A percentile compares a stretch with the other conserved stretches of the same genome.
phyloP scores from a whole-genome alignment of 129 eudicot genomes.

The Lactuca sativa region DNA sequence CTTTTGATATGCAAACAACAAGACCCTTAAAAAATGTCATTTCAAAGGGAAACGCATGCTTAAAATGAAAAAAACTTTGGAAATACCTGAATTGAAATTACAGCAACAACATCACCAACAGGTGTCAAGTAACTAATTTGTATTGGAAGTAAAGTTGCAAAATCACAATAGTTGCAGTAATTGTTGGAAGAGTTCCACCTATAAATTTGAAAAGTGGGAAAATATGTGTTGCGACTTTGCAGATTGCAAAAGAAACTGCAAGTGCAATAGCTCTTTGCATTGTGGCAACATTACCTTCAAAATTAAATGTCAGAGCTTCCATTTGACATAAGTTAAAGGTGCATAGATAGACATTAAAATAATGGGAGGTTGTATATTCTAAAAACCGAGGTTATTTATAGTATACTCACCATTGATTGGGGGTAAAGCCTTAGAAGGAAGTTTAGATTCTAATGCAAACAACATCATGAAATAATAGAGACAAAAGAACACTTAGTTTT shows the following conservation, averaged over 20 bases:
- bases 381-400: not conserved
- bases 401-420: conserved; percentile 38
- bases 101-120: conserved; percentile 69
- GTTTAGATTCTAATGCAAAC: conserved; percentile 74
- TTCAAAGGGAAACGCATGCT: too few relatives aligned
- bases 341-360: not conserved
- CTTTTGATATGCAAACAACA: too few relatives aligned
- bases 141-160: conserved; percentile 69
- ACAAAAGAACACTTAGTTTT: not conserved
- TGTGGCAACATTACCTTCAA: conserved; percentile 43
- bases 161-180: conserved; percentile 67
- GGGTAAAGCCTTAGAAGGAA: conserved; percentile 58
- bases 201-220: conserved; percentile 39
- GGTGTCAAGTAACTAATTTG: conserved; percentile 68
- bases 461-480: conserved; percentile 51
- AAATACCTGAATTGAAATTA: conserved; percentile 79
- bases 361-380: not conserved
- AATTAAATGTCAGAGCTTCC: conserved; percentile 40
- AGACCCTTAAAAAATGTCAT: too few relatives aligned
- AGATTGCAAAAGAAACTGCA: conserved; percentile 67
- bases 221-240: conserved; percentile 54
- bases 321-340: conserved; percentile 19
- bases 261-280: conserved; percentile 63
- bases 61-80: not conserved
- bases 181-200: conserved; percentile 61